Conservation (phyloP, 345 rosid species). For the Syzygium aromaticum region DNA sequence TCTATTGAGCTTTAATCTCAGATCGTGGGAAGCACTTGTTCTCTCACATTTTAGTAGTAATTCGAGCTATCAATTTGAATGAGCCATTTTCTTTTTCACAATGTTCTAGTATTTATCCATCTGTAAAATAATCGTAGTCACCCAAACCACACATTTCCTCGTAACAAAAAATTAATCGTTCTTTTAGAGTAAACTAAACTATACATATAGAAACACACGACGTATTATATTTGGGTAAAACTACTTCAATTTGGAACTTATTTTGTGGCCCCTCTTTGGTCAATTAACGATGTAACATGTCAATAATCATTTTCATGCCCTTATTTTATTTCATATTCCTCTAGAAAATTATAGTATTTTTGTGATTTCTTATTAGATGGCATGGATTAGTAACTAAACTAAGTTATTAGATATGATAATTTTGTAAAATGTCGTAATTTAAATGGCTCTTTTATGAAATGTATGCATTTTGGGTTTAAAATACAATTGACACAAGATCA, state of each 20-base stretch:
- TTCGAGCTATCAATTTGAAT: background rate
- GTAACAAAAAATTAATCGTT: background rate
- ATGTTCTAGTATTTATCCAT: background rate
- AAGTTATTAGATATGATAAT: background rate
- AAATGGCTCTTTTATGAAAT: background rate
- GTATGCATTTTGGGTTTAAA: background rate
- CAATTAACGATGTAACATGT: background rate
- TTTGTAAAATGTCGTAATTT: background rate
- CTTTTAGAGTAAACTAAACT: background rate
- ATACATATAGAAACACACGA: background rate
- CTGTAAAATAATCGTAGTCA: background rate
- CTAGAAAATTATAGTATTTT: background rate
- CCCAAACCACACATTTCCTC: background rate
- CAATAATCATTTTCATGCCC: background rate
- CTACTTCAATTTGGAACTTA: background rate
- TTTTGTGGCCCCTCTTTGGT: too few species aligned
- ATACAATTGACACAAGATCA: background rate
- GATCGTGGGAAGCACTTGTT: background rate
- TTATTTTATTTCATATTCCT: background rate
- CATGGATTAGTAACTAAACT: background rate
- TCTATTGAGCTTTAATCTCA: background rate
- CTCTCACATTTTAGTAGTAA: background rate
- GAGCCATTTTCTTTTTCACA: background rate
- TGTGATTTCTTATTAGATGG: background rate
- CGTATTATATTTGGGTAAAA: background rate